Base-by-base conservation (phyloP, 2,329 filamentous ascomycete genomes). In the Xylariaceae sp. region DNA sequence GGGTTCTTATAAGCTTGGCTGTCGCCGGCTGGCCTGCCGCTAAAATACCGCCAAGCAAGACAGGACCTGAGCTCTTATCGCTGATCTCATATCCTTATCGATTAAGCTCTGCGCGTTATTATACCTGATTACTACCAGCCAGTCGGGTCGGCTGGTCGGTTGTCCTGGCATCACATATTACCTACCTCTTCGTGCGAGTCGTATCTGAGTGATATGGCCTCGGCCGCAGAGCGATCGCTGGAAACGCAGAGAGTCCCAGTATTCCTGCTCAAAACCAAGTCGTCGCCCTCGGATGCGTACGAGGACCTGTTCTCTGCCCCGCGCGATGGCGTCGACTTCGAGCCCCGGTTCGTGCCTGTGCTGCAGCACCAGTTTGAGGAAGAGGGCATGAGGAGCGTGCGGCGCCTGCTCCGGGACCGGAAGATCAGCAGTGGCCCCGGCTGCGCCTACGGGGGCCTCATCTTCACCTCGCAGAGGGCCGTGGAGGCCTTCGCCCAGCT, bases 401-500 rank as follows among this genome's bases (percentile, higher is more conserved):
- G 64, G 19, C 50, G 57, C 3, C 52, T 77, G 12, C 65, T 89
- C 8, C 51, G 47, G 8, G 44, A 51, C 2, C 58, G 53, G 16
- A 43, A 50, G 12, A 68, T 80, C 39, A 61, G 63, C 29, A 47
- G 33, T 2, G 40, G 39, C n/a, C 25, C 49, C 1, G 59, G 53
- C 3, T 55, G 57, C 25, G 47, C 60, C 11, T 90, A 85, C 50
- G 83, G 83, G 5, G 85, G 83, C n/a, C 61, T 90, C 37, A 79
- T 92, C 31, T 90, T 92, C 52, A 92, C 85, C 2, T 89, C 83
- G 6, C 86, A 92, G 55, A 72, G 85, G 31, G 83, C 86, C 1
- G 85, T 92, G 3, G 86, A 92, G 54, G 83, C 81, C 0, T 87
- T 92, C 49, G 63, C 74, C 3, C 64, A 70, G 29, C 60, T 86